Conservation (phyloP, 2,329 filamentous ascomycete species). For the Trichophyton equinum region DNA sequence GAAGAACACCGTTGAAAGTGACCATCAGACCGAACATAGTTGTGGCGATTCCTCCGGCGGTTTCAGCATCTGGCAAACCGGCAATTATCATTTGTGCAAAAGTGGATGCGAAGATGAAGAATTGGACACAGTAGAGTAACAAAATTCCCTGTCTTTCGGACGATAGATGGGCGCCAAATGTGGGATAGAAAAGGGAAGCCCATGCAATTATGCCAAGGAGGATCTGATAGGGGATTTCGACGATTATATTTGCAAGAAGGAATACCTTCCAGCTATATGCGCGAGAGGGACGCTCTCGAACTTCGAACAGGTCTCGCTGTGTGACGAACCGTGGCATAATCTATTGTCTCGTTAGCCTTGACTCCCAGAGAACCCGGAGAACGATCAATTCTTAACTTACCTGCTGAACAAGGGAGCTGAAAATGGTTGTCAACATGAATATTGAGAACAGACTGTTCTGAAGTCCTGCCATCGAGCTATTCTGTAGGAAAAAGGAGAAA, state of each 20-base stretch:
- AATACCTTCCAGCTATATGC: conserved; percentile 78
- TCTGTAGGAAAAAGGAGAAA: conserved; percentile 63
- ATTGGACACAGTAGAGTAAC: conserved; percentile 62
- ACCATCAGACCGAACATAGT: conserved; percentile 60
- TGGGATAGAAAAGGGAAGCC: conserved; percentile 74
- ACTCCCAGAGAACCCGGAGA: conserved; percentile 37
- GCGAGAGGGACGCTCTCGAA: conserved; percentile 71
- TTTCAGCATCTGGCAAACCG: conserved; percentile 61
- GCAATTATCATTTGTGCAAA: conserved; percentile 70
- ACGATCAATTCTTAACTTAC: conserved; percentile 49
- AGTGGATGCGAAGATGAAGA: conserved; percentile 69
- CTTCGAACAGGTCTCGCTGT: conserved; percentile 71
- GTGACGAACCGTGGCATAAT: conserved; percentile 73
- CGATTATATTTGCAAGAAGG: conserved; percentile 68
- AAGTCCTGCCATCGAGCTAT: conserved; percentile 60
- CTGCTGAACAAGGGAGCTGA: conserved; percentile 44
- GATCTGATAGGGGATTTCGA: conserved; percentile 76
- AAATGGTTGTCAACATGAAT: conserved; percentile 57
- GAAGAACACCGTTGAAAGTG: conserved; percentile 63
- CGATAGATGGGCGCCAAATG: conserved; percentile 48
- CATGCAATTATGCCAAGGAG: conserved; percentile 63
- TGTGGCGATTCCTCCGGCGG: conserved; percentile 63
- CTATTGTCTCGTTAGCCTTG: conserved; percentile 9
- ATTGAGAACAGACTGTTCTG: conserved; percentile 80
- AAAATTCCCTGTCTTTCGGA: conserved; percentile 61